Evolutionary conservation across 345 rosid genomes (phyloP), one percentile per base, ranked within the genome.

Genomic region (Pistacia integerrima): DNA sequence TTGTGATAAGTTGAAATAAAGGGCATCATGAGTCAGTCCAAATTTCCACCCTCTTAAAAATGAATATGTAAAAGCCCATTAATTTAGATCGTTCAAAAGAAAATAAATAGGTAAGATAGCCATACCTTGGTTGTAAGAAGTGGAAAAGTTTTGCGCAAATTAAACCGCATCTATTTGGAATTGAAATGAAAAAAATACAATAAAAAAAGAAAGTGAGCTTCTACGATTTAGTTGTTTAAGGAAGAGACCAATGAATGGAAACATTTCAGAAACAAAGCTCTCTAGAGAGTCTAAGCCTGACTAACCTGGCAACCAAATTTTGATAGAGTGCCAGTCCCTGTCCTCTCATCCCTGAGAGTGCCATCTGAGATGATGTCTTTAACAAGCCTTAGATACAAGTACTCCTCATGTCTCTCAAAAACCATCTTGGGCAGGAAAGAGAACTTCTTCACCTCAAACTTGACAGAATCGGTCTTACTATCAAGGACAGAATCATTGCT

Each of bases 241-340:
- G 41, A 52, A 17, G n/a, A 69, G n/a, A 72, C 5, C 30, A 62
- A 49, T 12, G 17, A 55, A 36, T 12, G 54, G 59, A 70, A 46
- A 7, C 63, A 78, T 71, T 71, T 73, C 70, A 57, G 3, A 57
- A 79, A 18, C 49, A 76, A 18, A 56, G 44, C 22, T 67, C 25
- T 58, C 18, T 28, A 46, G 46, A 64, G 56, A 52, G 38, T 55
- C 49, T 18, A 49, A 18, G 72, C 9, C 41, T 58, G 8, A 73
- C 18, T 75, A 65, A 93, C 98, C 93, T 90, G 97, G 83, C 88
- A 88, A 41, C 98, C 99, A 88, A 95, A 93, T 78, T 88, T 93
- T 38, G 99, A 93, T 51, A 89, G 73, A 78, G 91, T 90, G 62
- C 98, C 98, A 63, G 99, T 92, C 78, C 97, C 92, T 11, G 97